Evolutionary conservation across 371 early-diverging fungal genomes (phyloP).

Genomic region (Polyrhizophydium stewartii): DNA sequence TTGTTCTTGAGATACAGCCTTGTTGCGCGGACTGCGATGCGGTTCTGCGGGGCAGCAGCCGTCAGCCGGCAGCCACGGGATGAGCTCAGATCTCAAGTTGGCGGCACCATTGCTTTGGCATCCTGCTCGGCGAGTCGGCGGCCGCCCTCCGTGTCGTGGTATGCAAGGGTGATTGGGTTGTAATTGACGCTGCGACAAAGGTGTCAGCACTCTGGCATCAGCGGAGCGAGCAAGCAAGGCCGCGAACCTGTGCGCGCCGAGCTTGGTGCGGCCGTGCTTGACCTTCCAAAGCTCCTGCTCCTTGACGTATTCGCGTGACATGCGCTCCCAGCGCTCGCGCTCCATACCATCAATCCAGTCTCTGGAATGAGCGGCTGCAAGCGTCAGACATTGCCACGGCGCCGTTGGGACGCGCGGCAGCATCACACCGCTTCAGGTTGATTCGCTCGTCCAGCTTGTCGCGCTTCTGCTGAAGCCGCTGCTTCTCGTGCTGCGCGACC

Average conservation of each 20-base stretch:
- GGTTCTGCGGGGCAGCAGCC: conserved; percentile 14
- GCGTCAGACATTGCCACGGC: too few species aligned
- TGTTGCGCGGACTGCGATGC: conserved; percentile 26
- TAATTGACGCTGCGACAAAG: conserved; percentile 25
- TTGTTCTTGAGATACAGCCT: conserved; percentile 36
- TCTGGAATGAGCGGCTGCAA: background rate
- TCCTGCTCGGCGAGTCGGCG: conserved; percentile 24
- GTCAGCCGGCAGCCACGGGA: too few species aligned
- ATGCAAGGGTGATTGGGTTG: conserved; percentile 32
- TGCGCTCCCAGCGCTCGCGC: background rate
- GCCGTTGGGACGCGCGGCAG: background rate
- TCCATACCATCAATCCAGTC: background rate
- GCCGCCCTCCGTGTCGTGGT: conserved; percentile 23
- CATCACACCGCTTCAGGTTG: conserved; percentile 7
- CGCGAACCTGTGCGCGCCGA: conserved; percentile 25
- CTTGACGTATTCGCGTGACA: background rate
- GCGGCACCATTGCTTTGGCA: conserved; percentile 23
- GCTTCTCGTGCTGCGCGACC: conserved; percentile 2
- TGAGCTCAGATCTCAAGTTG: background rate
- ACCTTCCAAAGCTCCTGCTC: background rate
- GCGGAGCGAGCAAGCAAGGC: background rate
- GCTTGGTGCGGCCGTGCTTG: conserved; percentile 12
- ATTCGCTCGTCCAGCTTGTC: background rate
- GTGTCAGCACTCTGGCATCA: background rate
- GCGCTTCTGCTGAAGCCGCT: background rate